phyloP scores from a whole-genome alignment of 1,284 basidiomycete genomes.

The Puccinia polysora region DNA sequence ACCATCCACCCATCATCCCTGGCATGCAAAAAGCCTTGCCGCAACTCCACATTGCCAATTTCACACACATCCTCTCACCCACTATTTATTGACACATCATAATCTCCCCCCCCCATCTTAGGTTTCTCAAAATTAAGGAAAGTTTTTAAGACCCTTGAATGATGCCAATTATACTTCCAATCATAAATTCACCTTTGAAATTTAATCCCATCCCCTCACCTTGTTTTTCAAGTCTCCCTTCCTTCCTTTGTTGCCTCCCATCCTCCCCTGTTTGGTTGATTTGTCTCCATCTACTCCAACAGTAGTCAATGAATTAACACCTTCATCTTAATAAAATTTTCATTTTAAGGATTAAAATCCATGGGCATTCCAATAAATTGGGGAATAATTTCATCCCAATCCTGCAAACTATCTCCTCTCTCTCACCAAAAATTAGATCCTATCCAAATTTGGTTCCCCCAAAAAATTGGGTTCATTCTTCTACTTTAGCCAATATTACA shows the following conservation, averaged over 20 bases:
- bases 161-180: slow-evolving; percentile 80
- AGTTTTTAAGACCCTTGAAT: slow-evolving; percentile 76
- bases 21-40: too few relatives aligned
- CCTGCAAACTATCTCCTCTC: slow-evolving; percentile 95
- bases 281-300: slow-evolving; percentile 56
- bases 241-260: not conserved
- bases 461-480: slow-evolving; percentile 98
- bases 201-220: too few relatives aligned
- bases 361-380: slow-evolving; percentile 90
- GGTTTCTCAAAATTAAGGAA: slow-evolving; percentile 94
- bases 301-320: slow-evolving; percentile 92
- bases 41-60: too few relatives aligned
- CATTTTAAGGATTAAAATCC: slow-evolving; percentile 99
- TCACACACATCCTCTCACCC: too few relatives aligned
- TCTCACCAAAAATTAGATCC: slow-evolving; percentile 92
- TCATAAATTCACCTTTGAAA: slow-evolving; percentile 97
- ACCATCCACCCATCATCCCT: too few relatives aligned
- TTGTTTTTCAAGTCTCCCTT: too few relatives aligned
- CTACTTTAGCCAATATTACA: slow-evolving; percentile 97
- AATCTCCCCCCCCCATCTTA: slow-evolving; percentile 51
- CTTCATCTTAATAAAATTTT: slow-evolving; percentile 92
- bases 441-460: slow-evolving; percentile 95
- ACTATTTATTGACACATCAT: too few relatives aligned
- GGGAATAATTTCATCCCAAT: slow-evolving; percentile 91
- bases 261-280: not conserved